Evolutionary conservation across 108 stramenopile species (phyloP).

Genomic region (Schizochytrium sp.): DNA sequence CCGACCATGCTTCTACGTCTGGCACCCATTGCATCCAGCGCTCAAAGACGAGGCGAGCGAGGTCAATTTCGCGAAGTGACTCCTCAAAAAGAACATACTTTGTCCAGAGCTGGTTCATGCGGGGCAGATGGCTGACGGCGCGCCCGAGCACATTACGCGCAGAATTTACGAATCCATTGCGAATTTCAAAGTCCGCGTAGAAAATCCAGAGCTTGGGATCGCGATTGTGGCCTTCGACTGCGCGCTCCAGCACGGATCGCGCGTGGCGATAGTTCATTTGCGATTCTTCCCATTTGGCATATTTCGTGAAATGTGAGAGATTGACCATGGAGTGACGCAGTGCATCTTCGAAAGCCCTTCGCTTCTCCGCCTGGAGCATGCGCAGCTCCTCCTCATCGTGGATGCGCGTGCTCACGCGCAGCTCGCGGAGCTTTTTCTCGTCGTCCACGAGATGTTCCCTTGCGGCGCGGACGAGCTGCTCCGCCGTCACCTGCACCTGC

Average conservation of each 20-base stretch:
- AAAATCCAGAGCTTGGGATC: conserved; percentile 79
- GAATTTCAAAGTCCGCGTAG: conserved; percentile 96
- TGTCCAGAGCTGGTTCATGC: conserved; percentile 96
- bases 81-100: conserved; percentile 99
- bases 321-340: conserved; percentile 87
- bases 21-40: conserved; percentile 99
- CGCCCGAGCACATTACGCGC: conserved; percentile 96
- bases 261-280: conserved; percentile 95
- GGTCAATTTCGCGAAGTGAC: conserved; percentile 82
- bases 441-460: conserved; percentile 61
- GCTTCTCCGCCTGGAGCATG: conserved; percentile 57
- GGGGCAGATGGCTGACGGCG: conserved; percentile 78
- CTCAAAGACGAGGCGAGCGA: conserved; percentile 88
- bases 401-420: conserved; percentile 72
- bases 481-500: conserved; percentile 95
- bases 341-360: conserved; percentile 73
- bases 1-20: conserved; percentile 88
- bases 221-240: conserved; percentile 85
- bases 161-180: conserved; percentile 92
- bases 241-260: conserved; percentile 87
- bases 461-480: conserved; percentile 94
- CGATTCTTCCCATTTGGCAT: conserved; percentile 92
- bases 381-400: conserved; percentile 94
- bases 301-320: conserved; percentile 93
- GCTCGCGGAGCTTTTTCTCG: conserved; percentile 57